A percentile compares a stretch with the other conserved stretches of the same genome.
Conservation (phyloP, 306 rosid species). For the Psophocarpus tetragonolobus region DNA sequence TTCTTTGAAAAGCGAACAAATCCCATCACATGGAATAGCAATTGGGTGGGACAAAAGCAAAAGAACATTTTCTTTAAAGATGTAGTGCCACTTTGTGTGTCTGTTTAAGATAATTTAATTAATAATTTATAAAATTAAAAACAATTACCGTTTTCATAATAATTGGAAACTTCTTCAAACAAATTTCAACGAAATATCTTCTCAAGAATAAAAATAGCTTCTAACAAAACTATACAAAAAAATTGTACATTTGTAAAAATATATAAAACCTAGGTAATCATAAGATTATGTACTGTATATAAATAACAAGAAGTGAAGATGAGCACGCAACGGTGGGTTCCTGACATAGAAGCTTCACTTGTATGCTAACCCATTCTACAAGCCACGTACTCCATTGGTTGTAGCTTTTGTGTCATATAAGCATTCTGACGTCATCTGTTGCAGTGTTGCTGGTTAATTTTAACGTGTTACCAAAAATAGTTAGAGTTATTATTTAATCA, state of each 20-base stretch:
- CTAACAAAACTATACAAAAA: neutral
- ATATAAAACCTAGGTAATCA: neutral
- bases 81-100: neutral
- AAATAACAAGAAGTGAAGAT: neutral
- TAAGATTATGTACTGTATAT: neutral
- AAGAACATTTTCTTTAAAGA: neutral
- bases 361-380: neutral
- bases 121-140: neutral
- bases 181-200: neutral
- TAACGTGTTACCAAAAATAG: too few species aligned
- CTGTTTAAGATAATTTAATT: neutral
- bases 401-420: neutral
- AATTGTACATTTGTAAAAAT: neutral
- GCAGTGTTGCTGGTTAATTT: too few species aligned
- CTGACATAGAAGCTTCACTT: neutral
- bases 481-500: neutral
- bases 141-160: neutral
- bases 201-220: neutral
- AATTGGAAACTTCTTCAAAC: neutral
- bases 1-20: slow-evolving; percentile 9
- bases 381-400: neutral
- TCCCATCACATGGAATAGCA: neutral
- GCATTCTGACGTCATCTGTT: neutral
- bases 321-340: neutral
- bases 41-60: neutral